Percentiles rank a stretch among this genome's conserved stretches.
These are phyloP conservation scores for Colletotrichum nymphaeae DNA, from an alignment of 2,329 filamentous ascomycete genomes.

Conservation along the genomic window DNA sequence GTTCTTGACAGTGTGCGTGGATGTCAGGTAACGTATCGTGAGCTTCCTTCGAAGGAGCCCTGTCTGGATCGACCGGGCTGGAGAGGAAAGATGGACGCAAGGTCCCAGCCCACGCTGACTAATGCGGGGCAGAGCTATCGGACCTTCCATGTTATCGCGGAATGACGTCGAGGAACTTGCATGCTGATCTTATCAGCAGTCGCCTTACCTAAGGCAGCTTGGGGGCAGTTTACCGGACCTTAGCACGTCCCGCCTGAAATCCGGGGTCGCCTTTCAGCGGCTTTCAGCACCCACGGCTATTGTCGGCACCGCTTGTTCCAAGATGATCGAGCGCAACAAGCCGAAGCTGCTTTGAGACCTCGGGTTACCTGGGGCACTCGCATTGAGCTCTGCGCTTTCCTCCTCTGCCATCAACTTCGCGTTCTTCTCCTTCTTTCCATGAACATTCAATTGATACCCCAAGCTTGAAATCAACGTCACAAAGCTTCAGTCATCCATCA, in stretches of 20 bases:
- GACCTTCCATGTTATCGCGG: background rate
- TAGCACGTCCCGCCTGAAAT: slow-evolving; percentile 7
- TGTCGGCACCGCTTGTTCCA: slow-evolving; percentile 17
- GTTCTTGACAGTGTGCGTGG: slow-evolving; percentile 40
- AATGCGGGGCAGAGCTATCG: slow-evolving; percentile 25
- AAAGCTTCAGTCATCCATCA: slow-evolving; percentile 43
- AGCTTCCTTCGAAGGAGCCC: slow-evolving; percentile 13
- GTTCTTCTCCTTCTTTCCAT: background rate
- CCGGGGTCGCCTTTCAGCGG: slow-evolving; percentile 30
- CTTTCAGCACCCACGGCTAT: slow-evolving; percentile 31
- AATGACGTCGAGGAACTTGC: slow-evolving; percentile 20
- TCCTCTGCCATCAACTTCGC: background rate
- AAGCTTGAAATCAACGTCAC: background rate
- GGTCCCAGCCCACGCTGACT: slow-evolving; percentile 17
- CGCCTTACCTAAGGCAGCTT: background rate
- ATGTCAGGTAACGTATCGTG: background rate
- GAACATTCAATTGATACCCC: slow-evolving; percentile 1
- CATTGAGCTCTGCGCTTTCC: background rate
- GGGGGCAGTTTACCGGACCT: background rate
- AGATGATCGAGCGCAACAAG: slow-evolving; percentile 3
- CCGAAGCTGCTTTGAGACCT: slow-evolving; percentile 32
- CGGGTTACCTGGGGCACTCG: slow-evolving; percentile 4
- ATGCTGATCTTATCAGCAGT: slow-evolving; percentile 24
- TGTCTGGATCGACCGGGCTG: slow-evolving; percentile 18
- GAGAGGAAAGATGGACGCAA: slow-evolving; percentile 20